Evolutionary conservation across 148 eudicot species (phyloP).

Genomic region (Suaeda aralocaspica): DNA sequence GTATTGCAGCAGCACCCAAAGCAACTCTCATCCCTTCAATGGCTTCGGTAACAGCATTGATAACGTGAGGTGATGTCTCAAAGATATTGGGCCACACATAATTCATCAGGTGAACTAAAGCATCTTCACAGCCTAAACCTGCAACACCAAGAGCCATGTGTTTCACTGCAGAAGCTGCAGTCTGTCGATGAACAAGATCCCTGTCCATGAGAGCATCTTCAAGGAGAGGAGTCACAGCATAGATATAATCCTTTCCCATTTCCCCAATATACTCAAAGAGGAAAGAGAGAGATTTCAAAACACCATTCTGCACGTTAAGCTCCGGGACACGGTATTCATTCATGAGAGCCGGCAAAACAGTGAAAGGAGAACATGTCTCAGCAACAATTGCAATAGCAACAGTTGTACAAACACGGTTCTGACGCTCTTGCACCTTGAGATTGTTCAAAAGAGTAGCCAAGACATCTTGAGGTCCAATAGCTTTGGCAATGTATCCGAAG

Average conservation of each 20-base stretch:
- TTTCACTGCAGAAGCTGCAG: conserved; percentile 95
- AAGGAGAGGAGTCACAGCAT: conserved; percentile 86
- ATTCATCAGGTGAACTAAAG: conserved; percentile 70
- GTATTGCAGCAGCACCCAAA: conserved; percentile 71
- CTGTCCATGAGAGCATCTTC: conserved; percentile 98
- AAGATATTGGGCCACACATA: conserved; percentile 94
- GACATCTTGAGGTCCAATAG: conserved; percentile 95
- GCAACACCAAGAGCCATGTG: conserved; percentile 97
- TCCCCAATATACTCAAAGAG: conserved; percentile 93
- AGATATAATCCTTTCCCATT: conserved; percentile 94
- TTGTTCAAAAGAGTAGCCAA: conserved; percentile 85
- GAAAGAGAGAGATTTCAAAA: conserved; percentile 82
- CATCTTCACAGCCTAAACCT: conserved; percentile 93
- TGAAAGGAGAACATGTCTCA: conserved; percentile 93
- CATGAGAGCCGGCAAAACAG: conserved; percentile 91
- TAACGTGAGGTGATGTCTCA: conserved; percentile 94
- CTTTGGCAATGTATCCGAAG: conserved; percentile 93
- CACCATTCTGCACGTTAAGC: conserved; percentile 93
- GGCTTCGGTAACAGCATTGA: conserved; percentile 91
- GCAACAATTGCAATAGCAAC: conserved; percentile 98
- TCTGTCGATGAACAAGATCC: conserved; percentile 84
- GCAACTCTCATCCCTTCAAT: conserved; percentile 97
- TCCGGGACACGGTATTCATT: conserved; percentile 96
- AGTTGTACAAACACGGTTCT: conserved; percentile 96
- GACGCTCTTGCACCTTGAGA: conserved; percentile 94